Percentiles rank a stretch among this genome's conserved stretches.
Evolutionary conservation across 2,329 filamentous ascomycete species (phyloP).

Genomic region (Metarhizium anisopliae): DNA sequence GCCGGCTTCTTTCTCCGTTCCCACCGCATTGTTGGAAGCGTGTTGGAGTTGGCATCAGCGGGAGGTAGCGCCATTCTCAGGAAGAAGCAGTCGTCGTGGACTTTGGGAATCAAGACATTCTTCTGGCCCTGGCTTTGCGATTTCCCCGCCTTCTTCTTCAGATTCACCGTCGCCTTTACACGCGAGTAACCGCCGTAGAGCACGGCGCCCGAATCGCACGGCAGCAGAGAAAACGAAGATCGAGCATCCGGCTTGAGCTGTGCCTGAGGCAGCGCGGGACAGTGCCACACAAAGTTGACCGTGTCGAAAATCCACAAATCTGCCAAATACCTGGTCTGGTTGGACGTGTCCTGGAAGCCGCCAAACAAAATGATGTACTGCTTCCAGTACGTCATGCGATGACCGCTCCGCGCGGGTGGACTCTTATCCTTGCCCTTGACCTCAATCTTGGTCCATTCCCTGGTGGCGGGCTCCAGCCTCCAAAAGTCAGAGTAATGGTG

Average conservation of each 20-base stretch:
- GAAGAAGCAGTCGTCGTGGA: conserved; percentile 94
- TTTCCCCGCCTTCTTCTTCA: conserved; percentile 45
- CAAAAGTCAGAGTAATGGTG: conserved; percentile 99
- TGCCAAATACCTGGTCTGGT: conserved; percentile 85
- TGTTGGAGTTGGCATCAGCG: conserved; percentile 54
- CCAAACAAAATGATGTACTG: conserved; percentile 94
- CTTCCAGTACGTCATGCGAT: conserved; percentile 95
- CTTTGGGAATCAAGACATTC: conserved; percentile 73
- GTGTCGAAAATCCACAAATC: conserved; percentile 97
- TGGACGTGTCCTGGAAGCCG: conserved; percentile 93
- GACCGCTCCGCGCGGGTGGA: conserved; percentile 80
- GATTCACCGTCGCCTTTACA: conserved; percentile 62
- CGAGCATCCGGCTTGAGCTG: conserved; percentile 83
- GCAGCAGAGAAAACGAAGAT: conserved; percentile 85
- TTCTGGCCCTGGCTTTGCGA: conserved; percentile 52
- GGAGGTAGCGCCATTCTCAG: conserved; percentile 68
- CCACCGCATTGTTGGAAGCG: conserved; percentile 73
- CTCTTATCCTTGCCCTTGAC: conserved; percentile 65
- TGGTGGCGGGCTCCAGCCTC: conserved; percentile 71
- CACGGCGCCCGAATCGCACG: conserved; percentile 82
- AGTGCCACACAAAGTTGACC: conserved; percentile 74
- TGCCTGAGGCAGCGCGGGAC: conserved; percentile 63
- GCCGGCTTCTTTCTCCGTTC: conserved; percentile 87
- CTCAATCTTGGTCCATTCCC: conserved; percentile 91
- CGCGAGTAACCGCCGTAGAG: conserved; percentile 91